phyloP scores from a whole-genome alignment of 345 rosid species.

The Eucalyptus cloeziana region DNA sequence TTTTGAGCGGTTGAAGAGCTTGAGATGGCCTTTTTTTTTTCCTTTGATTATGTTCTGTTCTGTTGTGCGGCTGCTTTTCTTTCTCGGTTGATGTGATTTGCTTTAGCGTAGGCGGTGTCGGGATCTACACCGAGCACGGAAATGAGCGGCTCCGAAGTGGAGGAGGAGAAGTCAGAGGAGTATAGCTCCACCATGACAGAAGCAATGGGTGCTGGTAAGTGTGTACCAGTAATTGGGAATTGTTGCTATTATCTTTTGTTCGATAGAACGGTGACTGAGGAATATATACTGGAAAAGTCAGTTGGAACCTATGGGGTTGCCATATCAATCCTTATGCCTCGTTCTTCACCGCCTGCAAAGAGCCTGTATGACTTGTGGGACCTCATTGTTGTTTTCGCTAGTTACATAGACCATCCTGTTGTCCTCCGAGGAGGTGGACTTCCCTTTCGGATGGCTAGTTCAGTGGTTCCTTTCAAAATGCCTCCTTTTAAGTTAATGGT shows the following conservation, averaged over 20 bases:
- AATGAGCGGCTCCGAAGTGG: conserved; percentile 25
- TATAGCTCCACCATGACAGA: conserved; percentile 90
- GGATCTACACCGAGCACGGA: conserved; percentile 51
- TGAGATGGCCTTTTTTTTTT: not conserved
- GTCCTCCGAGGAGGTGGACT: not conserved
- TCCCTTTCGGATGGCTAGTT: not conserved
- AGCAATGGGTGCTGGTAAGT: conserved; percentile 97
- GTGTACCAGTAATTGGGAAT: not conserved
- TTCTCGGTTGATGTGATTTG: not conserved
- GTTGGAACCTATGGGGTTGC: not conserved
- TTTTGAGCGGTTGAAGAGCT: not conserved
- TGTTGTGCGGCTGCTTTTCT: not conserved
- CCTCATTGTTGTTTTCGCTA: not conserved
- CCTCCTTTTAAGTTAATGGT: not conserved
- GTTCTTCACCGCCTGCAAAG: not conserved
- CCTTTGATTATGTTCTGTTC: not conserved
- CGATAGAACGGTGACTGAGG: not conserved
- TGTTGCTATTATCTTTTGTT: accelerated
- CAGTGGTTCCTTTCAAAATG: not conserved
- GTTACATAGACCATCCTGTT: not conserved
- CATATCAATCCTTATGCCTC: not conserved
- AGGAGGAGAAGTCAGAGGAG: conserved; percentile 57
- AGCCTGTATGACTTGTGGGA: not conserved
- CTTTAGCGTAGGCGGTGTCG: conserved; percentile 39
- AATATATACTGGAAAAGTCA: not conserved